Percentiles rank a stretch among this genome's conserved stretches.
phyloP scores from a whole-genome alignment of 148 eudicot genomes.

The Persicaria maculosa region DNA sequence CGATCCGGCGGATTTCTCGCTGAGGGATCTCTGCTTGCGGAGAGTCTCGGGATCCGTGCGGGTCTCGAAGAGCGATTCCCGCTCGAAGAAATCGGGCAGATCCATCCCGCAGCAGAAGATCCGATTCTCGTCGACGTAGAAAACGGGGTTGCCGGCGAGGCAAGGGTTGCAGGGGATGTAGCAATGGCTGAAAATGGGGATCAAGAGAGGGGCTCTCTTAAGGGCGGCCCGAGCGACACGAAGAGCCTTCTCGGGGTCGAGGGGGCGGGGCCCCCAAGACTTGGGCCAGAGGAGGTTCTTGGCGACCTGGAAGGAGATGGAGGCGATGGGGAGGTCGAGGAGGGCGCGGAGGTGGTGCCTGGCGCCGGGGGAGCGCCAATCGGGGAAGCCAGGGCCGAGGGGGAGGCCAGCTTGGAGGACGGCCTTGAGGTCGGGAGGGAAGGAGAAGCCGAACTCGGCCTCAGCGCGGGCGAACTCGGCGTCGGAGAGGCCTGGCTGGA shows the following conservation, averaged over 20 bases:
- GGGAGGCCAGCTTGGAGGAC: constrained; percentile 71
- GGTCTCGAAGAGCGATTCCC: constrained; percentile 27
- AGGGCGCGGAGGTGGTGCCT: constrained; percentile 49
- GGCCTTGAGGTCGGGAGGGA: constrained; percentile 83
- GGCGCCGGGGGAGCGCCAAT: constrained; percentile 62
- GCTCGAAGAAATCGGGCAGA: constrained; percentile 73
- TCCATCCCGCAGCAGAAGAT: constrained; percentile 82
- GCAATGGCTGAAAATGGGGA: constrained; percentile 76
- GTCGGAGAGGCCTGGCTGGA: constrained; percentile 69
- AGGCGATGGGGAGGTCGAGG: constrained; percentile 69
- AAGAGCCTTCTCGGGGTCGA: constrained; percentile 60
- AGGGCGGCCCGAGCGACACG: constrained; percentile 50
- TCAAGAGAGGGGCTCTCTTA: constrained; percentile 65
- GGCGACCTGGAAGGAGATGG: constrained; percentile 67
- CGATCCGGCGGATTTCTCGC: constrained; percentile 18
- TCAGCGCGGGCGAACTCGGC: constrained; percentile 64
- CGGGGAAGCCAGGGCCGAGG: constrained; percentile 77
- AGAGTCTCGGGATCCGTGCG: constrained; percentile 12
- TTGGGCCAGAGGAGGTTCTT: constrained; percentile 63
- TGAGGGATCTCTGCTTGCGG: constrained; percentile 31
- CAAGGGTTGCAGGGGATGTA: constrained; percentile 80
- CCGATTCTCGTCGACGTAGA: constrained; percentile 70
- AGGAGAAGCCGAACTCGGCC: constrained; percentile 79
- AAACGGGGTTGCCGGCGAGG: constrained; percentile 78
- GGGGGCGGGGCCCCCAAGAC: constrained; percentile 69